These are phyloP conservation scores for Globisporangium canariense DNA, from an alignment of 352 stramenopile genomes.

Conservation along the genomic window DNA sequence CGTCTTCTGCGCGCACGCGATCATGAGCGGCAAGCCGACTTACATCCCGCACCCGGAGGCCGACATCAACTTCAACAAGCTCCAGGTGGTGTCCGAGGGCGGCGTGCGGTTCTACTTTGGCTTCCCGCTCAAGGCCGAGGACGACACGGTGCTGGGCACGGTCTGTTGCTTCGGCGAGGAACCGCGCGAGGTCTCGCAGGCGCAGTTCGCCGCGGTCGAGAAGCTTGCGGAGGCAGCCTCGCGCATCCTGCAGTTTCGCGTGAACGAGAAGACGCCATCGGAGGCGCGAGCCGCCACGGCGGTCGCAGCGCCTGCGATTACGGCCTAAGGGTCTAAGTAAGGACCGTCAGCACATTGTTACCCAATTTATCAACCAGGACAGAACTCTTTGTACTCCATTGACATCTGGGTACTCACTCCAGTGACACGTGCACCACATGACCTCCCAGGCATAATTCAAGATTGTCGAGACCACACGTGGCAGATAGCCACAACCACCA, in stretches of 20 bases:
- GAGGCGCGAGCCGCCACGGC: not conserved
- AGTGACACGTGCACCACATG: too few species aligned
- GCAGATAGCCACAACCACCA: too few species aligned
- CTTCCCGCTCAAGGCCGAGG: conserved; percentile 39
- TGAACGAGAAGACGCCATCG: not conserved
- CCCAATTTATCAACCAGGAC: not conserved
- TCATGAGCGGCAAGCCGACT: conserved; percentile 47
- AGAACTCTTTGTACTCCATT: not conserved
- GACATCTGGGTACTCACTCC: too few species aligned
- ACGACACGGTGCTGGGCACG: conserved; percentile 38
- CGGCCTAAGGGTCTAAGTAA: not conserved
- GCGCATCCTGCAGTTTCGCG: conserved; percentile 22
- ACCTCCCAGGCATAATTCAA: too few species aligned
- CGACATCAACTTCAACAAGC: conserved; percentile 44
- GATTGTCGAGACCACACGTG: too few species aligned
- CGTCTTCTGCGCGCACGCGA: conserved; percentile 50
- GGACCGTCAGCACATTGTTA: not conserved
- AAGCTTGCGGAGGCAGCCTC: conserved; percentile 40
- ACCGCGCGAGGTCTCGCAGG: conserved; percentile 35
- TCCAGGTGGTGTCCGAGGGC: conserved; percentile 25
- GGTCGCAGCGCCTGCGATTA: not conserved
- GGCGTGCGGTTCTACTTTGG: conserved; percentile 53
- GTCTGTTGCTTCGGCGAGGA: conserved; percentile 52
- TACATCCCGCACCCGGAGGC: conserved; percentile 52
- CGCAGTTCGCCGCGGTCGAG: conserved; percentile 43